phyloP scores from a whole-genome alignment of 1,284 basidiomycete genomes.

The Butyriboletus appendiculatus region DNA sequence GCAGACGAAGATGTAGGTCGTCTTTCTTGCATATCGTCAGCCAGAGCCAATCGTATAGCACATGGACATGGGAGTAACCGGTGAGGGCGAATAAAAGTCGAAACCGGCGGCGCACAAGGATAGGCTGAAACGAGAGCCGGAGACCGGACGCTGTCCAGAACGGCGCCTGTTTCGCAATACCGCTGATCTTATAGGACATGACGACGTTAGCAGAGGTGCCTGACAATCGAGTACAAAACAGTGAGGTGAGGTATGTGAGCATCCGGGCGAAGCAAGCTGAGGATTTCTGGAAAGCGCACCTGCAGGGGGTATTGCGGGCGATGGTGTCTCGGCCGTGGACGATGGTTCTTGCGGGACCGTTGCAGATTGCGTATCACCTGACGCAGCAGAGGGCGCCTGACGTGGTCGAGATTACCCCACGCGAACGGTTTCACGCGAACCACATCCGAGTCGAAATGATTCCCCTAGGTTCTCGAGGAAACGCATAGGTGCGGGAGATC shows the following conservation, averaged over 20 bases:
- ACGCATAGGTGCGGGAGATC: no score
- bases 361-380: conserved; percentile 67
- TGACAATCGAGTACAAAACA: conserved; percentile 37
- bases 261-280: conserved; percentile 69
- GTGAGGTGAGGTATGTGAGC: conserved; percentile 61
- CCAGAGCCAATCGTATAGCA: no score
- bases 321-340: conserved; percentile 1
- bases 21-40: no score
- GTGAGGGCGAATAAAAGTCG: no score
- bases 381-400: no score
- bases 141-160: conserved; percentile 81
- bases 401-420: neutral
- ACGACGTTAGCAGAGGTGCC: conserved; percentile 7
- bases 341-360: conserved; percentile 60
- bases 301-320: conserved; percentile 27
- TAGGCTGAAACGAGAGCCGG: conserved; percentile 74
- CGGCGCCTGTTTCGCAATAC: conserved; percentile 66
- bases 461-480: no score
- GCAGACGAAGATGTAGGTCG: no score
- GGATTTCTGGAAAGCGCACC: conserved; percentile 77
- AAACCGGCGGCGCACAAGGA: conserved; percentile 40
- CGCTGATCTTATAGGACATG: conserved; percentile 25
- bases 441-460: neutral
- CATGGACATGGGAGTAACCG: no score
- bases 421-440: neutral